A percentile compares a stretch with the other conserved stretches of the same genome.
phyloP scores from a whole-genome alignment of 108 stramenopile species.

The Nannochloropsis granulata region DNA sequence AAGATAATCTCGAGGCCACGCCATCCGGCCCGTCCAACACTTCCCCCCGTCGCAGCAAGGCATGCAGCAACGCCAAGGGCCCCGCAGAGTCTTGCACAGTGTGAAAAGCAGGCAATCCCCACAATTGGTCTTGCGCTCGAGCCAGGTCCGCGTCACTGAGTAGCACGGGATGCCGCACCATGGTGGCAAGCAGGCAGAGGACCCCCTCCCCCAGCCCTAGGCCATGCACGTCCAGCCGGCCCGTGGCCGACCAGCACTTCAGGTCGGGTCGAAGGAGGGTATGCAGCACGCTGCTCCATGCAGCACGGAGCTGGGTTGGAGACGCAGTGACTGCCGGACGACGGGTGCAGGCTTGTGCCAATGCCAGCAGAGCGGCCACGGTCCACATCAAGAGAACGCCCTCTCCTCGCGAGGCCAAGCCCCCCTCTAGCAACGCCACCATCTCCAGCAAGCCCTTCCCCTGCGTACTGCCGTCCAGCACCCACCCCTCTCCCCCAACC shows the following conservation, averaged over 20 bases:
- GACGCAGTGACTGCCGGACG: neutral
- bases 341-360: neutral
- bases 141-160: neutral
- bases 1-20: neutral
- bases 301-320: neutral
- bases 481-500: neutral
- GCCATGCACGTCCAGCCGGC: neutral
- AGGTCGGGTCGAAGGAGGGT: neutral
- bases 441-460: neutral
- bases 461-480: neutral
- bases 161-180: neutral
- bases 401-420: neutral
- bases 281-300: neutral
- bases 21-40: neutral
- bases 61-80: neutral
- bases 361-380: neutral
- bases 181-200: neutral
- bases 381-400: neutral
- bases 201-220: neutral
- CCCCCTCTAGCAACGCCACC: neutral
- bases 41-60: neutral
- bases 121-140: neutral
- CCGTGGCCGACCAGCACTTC: neutral
- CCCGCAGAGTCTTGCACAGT: neutral
- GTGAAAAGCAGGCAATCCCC: neutral